Conservation (phyloP, 495 filamentous ascomycete species). For the Xylona heveae region DNA sequence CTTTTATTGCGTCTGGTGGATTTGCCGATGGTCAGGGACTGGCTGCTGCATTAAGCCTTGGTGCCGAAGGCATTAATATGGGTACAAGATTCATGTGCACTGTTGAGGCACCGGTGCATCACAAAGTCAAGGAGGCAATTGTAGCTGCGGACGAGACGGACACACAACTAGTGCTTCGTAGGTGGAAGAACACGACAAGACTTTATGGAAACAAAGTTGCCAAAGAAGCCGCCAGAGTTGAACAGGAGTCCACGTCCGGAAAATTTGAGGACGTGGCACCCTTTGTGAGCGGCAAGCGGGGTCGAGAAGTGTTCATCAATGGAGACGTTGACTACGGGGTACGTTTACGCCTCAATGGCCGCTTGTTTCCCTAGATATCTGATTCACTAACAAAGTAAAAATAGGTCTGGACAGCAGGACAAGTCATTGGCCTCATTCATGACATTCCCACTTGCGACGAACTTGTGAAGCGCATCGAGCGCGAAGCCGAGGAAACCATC, state of each 20-base stretch:
- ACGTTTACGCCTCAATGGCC: slow-evolving; percentile 22
- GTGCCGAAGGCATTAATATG: slow-evolving; percentile 94
- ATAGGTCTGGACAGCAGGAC: slow-evolving; percentile 52
- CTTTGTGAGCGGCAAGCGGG: slow-evolving; percentile 80
- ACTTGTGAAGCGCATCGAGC: slow-evolving; percentile 37
- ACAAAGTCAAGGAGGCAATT: slow-evolving; percentile 83
- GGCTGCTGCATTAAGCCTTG: slow-evolving; percentile 75
- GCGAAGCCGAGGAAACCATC: slow-evolving; percentile 31
- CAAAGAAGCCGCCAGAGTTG: slow-evolving; percentile 56
- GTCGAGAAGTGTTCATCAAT: slow-evolving; percentile 75
- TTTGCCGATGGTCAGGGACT: slow-evolving; percentile 91
- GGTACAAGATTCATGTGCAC: slow-evolving; percentile 90
- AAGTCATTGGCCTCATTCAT: slow-evolving; percentile 49
- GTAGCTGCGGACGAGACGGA: slow-evolving; percentile 77
- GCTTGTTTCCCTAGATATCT: neutral
- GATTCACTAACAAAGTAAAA: too few relatives aligned
- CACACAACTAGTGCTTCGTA: slow-evolving; percentile 66
- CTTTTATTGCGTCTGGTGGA: slow-evolving; percentile 89
- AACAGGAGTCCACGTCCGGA: slow-evolving; percentile 64
- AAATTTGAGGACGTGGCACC: slow-evolving; percentile 84
- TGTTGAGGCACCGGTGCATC: slow-evolving; percentile 76
- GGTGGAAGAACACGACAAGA: slow-evolving; percentile 85
- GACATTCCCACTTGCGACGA: slow-evolving; percentile 43
- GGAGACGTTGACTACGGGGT: slow-evolving; percentile 84
- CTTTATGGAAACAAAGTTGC: slow-evolving; percentile 82